A percentile compares a stretch with the other conserved stretches of the same genome.
Conservation (phyloP, 495 filamentous ascomycete genomes). For the Trichoderma parareesei region DNA sequence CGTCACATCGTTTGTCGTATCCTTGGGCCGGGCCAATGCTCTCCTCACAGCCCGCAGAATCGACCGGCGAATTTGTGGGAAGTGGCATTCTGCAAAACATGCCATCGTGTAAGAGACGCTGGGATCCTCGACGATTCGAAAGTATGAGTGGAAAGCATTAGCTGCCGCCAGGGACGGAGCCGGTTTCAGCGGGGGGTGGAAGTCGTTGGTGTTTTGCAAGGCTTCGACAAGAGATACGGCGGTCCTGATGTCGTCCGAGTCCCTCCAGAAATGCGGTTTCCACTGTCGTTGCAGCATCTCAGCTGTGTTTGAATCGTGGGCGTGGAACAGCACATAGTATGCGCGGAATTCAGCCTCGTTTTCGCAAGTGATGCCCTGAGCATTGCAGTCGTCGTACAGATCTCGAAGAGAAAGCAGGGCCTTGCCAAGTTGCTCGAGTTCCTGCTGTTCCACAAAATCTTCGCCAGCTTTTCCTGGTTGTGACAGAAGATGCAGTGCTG, state of each 20-base stretch:
- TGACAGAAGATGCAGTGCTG: constrained; percentile 77
- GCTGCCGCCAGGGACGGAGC: constrained; percentile 17
- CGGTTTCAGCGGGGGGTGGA: constrained; percentile 56
- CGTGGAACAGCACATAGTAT: constrained; percentile 80
- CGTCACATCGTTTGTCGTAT: constrained; percentile 69
- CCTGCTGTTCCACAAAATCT: constrained; percentile 80
- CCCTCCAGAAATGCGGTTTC: constrained; percentile 65
- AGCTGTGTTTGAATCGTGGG: constrained; percentile 66
- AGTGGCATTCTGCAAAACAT: constrained; percentile 87
- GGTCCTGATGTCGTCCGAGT: constrained; percentile 44
- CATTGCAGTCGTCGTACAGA: constrained; percentile 69
- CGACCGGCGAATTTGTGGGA: constrained; percentile 68
- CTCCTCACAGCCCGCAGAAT: constrained; percentile 62
- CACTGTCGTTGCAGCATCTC: constrained; percentile 62
- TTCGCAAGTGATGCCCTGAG: constrained; percentile 35
- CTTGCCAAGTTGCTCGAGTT: constrained; percentile 85
- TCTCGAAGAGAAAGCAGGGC: constrained; percentile 81
- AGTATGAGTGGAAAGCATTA: constrained; percentile 59
- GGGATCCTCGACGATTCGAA: constrained; percentile 59
- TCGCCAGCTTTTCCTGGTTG: constrained; percentile 51
- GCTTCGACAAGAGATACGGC: constrained; percentile 37
- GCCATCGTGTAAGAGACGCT: constrained; percentile 83
- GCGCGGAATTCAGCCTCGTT: constrained; percentile 89
- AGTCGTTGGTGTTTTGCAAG: constrained; percentile 51
- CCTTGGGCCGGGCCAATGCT: constrained; percentile 51